Conservation (phyloP, 352 stramenopile genomes). For the Thalassiosira exigua region DNA sequence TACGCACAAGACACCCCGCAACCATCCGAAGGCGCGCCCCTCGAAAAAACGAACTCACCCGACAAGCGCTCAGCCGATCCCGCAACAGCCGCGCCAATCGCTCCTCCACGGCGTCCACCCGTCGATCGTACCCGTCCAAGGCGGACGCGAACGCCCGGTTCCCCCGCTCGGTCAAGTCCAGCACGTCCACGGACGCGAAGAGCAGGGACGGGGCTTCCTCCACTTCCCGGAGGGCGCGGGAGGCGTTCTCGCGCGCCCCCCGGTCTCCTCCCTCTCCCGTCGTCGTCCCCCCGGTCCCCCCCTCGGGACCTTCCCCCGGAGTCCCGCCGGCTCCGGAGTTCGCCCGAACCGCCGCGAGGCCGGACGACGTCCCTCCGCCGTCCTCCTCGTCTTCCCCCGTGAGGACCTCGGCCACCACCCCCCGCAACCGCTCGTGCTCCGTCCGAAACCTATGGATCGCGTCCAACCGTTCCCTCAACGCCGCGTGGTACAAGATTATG, state of each 20-base stretch:
- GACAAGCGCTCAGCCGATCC: conserved; percentile 79
- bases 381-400: conserved; percentile 54
- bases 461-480: conserved; percentile 73
- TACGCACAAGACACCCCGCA: too few relatives aligned
- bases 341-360: neutral
- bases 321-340: neutral
- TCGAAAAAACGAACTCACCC: conserved; percentile 61
- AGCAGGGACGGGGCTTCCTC: conserved; percentile 72
- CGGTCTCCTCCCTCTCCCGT: neutral
- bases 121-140: conserved; percentile 82
- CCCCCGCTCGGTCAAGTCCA: conserved; percentile 76
- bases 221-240: conserved; percentile 71
- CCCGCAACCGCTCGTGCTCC: conserved; percentile 72
- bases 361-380: neutral
- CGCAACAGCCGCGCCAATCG: conserved; percentile 77
- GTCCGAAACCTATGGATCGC: conserved; percentile 77
- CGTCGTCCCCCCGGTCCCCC: too few relatives aligned
- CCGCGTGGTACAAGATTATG: conserved; percentile 72
- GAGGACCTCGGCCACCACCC: conserved; percentile 76
- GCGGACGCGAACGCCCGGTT: conserved; percentile 67
- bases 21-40: too few relatives aligned
- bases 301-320: too few relatives aligned
- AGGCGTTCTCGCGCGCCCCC: conserved; percentile 33
- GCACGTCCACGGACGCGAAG: conserved; percentile 74
- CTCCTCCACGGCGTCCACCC: conserved; percentile 85